Evolutionary conservation across 2,329 filamentous ascomycete genomes (phyloP).

Genomic region (Calonectria leucothoes): DNA sequence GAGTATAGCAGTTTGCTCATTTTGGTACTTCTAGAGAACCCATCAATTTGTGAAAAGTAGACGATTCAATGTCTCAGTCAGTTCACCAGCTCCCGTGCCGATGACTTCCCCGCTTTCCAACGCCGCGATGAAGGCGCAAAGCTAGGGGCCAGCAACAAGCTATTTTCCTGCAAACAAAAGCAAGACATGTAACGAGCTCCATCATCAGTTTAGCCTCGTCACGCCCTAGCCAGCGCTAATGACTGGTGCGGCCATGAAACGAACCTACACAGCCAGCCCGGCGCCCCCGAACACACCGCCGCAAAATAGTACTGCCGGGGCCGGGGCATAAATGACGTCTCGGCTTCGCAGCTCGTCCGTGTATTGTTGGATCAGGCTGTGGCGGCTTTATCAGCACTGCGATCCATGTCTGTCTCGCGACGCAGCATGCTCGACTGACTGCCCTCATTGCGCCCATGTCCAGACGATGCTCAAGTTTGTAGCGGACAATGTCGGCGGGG

Average conservation of each 20-base stretch:
- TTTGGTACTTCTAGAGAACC: background rate
- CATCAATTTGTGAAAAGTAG: background rate
- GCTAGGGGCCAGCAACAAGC: background rate
- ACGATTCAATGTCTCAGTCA: no score
- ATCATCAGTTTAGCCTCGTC: background rate
- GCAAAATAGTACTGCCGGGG: background rate
- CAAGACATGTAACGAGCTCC: background rate
- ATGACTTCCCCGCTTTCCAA: background rate
- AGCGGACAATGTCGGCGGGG: constrained; percentile 1
- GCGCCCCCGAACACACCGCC: background rate
- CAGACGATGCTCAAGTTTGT: constrained; percentile 12
- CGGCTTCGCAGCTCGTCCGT: background rate
- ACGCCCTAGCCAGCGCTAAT: background rate
- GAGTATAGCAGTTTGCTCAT: background rate
- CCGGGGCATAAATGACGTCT: background rate
- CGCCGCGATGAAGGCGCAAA: background rate
- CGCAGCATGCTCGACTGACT: background rate
- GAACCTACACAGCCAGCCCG: background rate
- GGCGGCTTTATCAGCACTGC: background rate
- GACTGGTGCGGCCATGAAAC: background rate
- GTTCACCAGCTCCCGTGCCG: no score
- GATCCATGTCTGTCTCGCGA: no score
- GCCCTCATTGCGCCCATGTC: background rate
- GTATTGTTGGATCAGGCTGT: no score
- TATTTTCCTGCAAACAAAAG: background rate